Percentiles rank a stretch among this genome's conserved stretches.
These are phyloP conservation scores for Talaromyces sp. DNA, from an alignment of 2,329 filamentous ascomycete genomes.

Conservation along the genomic window DNA sequence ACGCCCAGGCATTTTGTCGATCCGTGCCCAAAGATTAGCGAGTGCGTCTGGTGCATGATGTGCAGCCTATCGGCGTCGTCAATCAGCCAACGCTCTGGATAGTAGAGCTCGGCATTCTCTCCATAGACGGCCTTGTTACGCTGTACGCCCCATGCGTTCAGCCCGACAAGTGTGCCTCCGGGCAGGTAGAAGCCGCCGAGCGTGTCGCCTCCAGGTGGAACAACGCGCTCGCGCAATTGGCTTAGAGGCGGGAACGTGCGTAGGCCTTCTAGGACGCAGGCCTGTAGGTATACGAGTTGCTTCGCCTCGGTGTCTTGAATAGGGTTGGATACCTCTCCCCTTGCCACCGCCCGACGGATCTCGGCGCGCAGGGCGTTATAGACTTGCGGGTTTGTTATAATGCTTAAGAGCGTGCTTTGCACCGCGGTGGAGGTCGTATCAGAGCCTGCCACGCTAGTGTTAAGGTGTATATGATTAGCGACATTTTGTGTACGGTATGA, in stretches of 20 bases:
- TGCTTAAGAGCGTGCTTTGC: neutral
- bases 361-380: slow-evolving; percentile 14
- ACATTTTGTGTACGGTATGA: too few species aligned
- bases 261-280: slow-evolving; percentile 46
- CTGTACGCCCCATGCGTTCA: neutral
- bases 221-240: slow-evolving; percentile 30
- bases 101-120: neutral
- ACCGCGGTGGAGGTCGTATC: slow-evolving; percentile 20
- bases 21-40: slow-evolving; percentile 45
- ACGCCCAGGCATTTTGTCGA: slow-evolving; percentile 46
- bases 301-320: slow-evolving; percentile 37
- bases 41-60: slow-evolving; percentile 38
- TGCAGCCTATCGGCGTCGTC: slow-evolving; percentile 28
- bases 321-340: slow-evolving; percentile 17
- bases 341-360: slow-evolving; percentile 16
- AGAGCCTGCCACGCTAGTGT: slow-evolving; percentile 18
- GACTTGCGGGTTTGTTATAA: slow-evolving; percentile 7
- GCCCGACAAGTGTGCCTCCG: slow-evolving; percentile 42
- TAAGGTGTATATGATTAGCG: too few species aligned
- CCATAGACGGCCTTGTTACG: neutral
- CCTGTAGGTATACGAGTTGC: slow-evolving; percentile 45
- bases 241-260: slow-evolving; percentile 43
- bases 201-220: slow-evolving; percentile 36
- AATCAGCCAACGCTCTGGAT: slow-evolving; percentile 19
- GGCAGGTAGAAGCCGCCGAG: slow-evolving; percentile 41